Evolutionary conservation across 2,329 filamentous ascomycete species (phyloP).

Genomic region (Zymoseptoria brevis): DNA sequence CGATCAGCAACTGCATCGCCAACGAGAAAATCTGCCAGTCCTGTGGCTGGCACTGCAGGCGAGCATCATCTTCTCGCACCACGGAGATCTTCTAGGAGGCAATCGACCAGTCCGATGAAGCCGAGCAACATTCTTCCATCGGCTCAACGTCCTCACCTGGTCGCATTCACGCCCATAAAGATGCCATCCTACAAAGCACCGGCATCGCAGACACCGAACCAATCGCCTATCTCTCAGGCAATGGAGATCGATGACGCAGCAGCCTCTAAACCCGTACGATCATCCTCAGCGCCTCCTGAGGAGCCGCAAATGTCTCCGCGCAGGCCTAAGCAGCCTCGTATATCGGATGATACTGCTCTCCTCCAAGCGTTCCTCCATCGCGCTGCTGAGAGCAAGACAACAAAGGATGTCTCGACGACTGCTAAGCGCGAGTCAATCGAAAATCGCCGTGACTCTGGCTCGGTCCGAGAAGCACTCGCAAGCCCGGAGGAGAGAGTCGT

Average conservation of each 20-base stretch:
- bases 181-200: conserved; percentile 3
- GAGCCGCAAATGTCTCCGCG: conserved; percentile 22
- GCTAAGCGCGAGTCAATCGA: conserved; percentile 37
- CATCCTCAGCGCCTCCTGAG: conserved; percentile 30
- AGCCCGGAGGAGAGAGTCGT: conserved; percentile 30
- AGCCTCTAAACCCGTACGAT: conserved; percentile 6
- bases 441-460: conserved; percentile 42
- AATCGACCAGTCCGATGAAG: conserved; percentile 24
- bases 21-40: conserved; percentile 4
- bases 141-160: conserved; percentile 15
- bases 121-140: conserved; percentile 9
- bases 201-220: conserved; percentile 1
- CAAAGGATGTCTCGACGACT: conserved; percentile 15
- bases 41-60: conserved; percentile 14
- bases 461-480: conserved; percentile 39
- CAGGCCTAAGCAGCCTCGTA: conserved; percentile 25
- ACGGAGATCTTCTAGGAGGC: conserved; percentile 22
- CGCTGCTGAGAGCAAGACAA: conserved; percentile 40
- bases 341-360: conserved; percentile 42
- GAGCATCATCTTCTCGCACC: conserved; percentile 15
- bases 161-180: conserved; percentile 26
- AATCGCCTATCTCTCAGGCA: conserved; percentile 5
- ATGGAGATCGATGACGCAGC: background rate
- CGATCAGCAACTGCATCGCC: background rate
- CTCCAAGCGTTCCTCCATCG: conserved; percentile 43